Evolutionary conservation across 352 stramenopile genomes (phyloP).

Genomic region (Phytopythium sindhum): DNA sequence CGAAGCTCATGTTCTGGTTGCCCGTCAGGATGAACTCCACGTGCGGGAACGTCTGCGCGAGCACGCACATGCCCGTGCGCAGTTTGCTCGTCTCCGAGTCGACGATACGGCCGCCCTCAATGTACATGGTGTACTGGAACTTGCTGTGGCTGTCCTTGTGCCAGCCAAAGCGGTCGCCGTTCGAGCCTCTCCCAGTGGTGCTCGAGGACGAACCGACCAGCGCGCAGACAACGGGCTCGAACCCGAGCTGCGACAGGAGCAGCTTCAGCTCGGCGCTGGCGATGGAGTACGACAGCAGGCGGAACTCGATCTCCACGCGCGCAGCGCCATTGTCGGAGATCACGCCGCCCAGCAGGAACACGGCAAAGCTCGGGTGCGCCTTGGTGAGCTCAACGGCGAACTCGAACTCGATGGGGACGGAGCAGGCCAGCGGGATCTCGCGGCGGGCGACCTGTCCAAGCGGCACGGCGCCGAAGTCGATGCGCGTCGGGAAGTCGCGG

Average conservation of each 20-base stretch:
- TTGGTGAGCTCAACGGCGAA: constrained; percentile 69
- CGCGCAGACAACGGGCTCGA: constrained; percentile 56
- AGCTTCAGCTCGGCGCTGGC: constrained; percentile 64
- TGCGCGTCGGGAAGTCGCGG: constrained; percentile 49
- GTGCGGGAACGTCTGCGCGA: constrained; percentile 91
- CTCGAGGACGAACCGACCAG: constrained; percentile 62
- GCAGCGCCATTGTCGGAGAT: constrained; percentile 68
- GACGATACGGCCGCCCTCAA: constrained; percentile 91
- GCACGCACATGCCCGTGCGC: constrained; percentile 87
- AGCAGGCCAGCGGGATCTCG: constrained; percentile 53
- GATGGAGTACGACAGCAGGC: constrained; percentile 57
- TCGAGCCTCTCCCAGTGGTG: constrained; percentile 22
- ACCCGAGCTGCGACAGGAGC: constrained; percentile 75
- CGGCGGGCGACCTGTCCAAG: constrained; percentile 39
- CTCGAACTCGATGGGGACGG: constrained; percentile 88
- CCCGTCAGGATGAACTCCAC: constrained; percentile 93
- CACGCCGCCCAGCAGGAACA: constrained; percentile 63
- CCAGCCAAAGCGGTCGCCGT: constrained; percentile 78
- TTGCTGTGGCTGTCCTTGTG: constrained; percentile 62
- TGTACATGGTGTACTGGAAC: constrained; percentile 82
- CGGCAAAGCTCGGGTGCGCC: constrained; percentile 67
- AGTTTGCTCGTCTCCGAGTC: constrained; percentile 85
- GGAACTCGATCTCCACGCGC: constrained; percentile 75
- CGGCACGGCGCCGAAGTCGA: constrained; percentile 81
- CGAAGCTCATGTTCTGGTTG: constrained; percentile 95